Evolutionary conservation across 306 rosid species (phyloP), one percentile per base, ranked within the genome.

Genomic region (Lathyrus sativus): DNA sequence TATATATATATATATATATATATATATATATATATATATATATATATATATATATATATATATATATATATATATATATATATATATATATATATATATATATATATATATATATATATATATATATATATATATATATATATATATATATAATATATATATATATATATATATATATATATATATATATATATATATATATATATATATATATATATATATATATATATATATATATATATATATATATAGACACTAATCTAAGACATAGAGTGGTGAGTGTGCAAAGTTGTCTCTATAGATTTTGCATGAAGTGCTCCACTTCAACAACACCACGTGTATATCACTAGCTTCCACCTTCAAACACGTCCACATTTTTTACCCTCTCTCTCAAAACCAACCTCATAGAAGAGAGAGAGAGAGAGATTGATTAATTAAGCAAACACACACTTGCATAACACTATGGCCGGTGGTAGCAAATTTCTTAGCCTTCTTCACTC

Each of bases 401-500:
- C 60, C 66, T 28, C 53, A 31, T n/a, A n/a, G n/a, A n/a, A n/a
- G 17, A 17, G 33, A 46, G 33, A 46, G 29, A 65, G 12, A 17
- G 42, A 57, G 13, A 6, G 1, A 59, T 5, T 17, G 37, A 65
- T 10, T 12, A 31, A 43, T 56, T 28, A 28, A 56, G 18, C 39
- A 56, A 4, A 1, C 49, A 4, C 18, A 6, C 39, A 35, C 39
- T 7, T 7, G 9, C 7, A 35, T 8, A 35, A 35, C 2, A 24
- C 78, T 35, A 82, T 82, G 86, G 58, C 70, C 41, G 55, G 75
- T 53, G 11, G 59, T 38, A 49, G 4, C 14, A 62, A 61, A 4
- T 74, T 82, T 75, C 64, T 65, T 49, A 78, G 70, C 38, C 74
- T 61, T 9, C 29, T 81, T 28, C 49, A 48, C 11, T 15, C 80